These are phyloP conservation scores for Beauveria asiatica DNA, from an alignment of 2,329 filamentous ascomycete genomes.

Conservation along the genomic window DNA sequence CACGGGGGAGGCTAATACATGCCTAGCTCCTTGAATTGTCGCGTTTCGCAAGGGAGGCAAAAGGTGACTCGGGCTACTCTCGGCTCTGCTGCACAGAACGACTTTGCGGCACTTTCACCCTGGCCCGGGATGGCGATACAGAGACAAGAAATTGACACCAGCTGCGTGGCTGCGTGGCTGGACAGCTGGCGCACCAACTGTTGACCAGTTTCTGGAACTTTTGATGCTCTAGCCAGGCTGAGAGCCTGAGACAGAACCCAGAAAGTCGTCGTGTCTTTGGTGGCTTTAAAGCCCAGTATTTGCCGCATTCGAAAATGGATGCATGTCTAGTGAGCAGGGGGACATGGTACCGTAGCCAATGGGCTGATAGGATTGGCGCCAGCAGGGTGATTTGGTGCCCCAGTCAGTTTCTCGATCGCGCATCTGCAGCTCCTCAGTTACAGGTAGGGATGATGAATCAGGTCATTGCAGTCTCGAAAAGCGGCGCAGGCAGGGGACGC, in stretches of 20 bases:
- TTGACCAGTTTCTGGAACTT: neutral
- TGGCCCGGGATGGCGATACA: neutral
- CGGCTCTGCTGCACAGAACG: neutral
- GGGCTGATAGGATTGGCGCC: neutral
- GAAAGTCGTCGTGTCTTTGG: neutral
- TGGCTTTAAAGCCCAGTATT: conserved; percentile 2
- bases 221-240: neutral
- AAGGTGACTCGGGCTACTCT: neutral
- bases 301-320: conserved; percentile 5
- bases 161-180: neutral
- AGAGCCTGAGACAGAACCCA: neutral
- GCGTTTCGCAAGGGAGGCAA: neutral
- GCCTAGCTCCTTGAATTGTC: neutral
- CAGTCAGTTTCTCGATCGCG: neutral
- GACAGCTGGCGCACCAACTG: neutral
- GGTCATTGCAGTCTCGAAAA: neutral
- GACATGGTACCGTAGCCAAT: neutral
- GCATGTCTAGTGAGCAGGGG: neutral
- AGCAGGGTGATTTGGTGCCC: neutral
- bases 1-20: neutral
- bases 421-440: neutral
- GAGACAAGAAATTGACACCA: too few species aligned
- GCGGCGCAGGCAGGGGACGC: neutral
- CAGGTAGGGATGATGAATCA: neutral
- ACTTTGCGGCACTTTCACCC: neutral